Evolutionary conservation across 768 basidiomycete species (phyloP), one percentile per base, ranked within the genome.

Genomic region (Epithele typhae): DNA sequence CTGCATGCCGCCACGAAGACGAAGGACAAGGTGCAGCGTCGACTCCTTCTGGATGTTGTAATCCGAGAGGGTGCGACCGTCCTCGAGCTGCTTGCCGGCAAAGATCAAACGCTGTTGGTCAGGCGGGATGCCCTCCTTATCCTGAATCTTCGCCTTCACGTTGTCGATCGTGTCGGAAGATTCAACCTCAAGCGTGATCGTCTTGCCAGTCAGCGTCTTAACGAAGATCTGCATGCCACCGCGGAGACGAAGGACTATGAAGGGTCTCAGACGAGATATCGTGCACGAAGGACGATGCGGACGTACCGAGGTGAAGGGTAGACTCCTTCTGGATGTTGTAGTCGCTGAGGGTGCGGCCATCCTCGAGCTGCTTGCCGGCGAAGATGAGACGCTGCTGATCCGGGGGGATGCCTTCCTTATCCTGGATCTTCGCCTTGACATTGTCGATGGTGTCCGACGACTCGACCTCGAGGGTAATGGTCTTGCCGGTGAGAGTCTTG

Each of bases 161-260:
- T 92, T 91, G 63, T 94, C 92, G 59, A 95, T 93, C 11, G 92
- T 93, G 64, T 93, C 90, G 0, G 86, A 90, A 0, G 91, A 92
- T 67, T 94, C 91, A 36, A 94, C 92, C 63, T 95, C 92, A 15
- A 94, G 64, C 1, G 92, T 94, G 58, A 95, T 95, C 1, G 91
- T 93, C 74, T 93, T 92, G 25, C 90, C 90, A 0, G 88, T 92
- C 18, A 91, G 66, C 0, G 87, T 88, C 75, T 92, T 91, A 25
- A 91, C 87, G 49, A 91, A 91, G 48, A 91, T 89, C 57, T 92
- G 89, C 90, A 92, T 91, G 5, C 90, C 89, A 54, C 88, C 90
- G 59, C 90, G 86, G 0, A 92, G 81, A 67, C 89, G 85, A 23
- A 91, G 81, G 12, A 92, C 89, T 71, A n/a, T n/a, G n/a, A n/a